phyloP scores from a whole-genome alignment of 1,284 basidiomycete species.

The Moniliophthora roreri region DNA sequence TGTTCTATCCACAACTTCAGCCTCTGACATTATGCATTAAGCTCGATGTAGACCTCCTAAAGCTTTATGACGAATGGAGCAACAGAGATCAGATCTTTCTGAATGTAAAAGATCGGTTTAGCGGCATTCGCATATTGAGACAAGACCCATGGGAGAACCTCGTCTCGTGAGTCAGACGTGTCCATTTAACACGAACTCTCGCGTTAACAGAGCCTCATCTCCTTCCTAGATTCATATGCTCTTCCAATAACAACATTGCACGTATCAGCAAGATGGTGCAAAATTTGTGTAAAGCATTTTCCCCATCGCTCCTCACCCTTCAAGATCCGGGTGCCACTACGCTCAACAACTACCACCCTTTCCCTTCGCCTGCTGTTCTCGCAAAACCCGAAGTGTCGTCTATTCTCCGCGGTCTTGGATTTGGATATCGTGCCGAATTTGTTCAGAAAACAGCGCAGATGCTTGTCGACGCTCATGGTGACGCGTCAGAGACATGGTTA shows the following conservation, averaged over 20 bases:
- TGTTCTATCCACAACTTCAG: neutral
- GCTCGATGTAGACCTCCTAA: conserved; percentile 73
- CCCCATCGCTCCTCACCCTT: conserved; percentile 59
- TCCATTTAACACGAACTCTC: neutral
- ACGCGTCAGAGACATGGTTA: conserved; percentile 63
- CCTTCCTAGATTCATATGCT: conserved; percentile 87
- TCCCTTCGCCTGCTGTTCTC: conserved; percentile 77
- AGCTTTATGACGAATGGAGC: conserved; percentile 82
- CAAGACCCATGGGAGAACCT: conserved; percentile 98
- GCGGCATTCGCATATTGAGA: conserved; percentile 73
- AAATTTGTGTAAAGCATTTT: conserved; percentile 69
- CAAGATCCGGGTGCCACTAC: conserved; percentile 38
- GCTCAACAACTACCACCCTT: conserved; percentile 69
- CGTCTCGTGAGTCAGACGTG: conserved; percentile 68
- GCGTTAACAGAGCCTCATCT: conserved; percentile 5
- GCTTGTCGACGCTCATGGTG: conserved; percentile 63
- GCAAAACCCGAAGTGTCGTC: conserved; percentile 61
- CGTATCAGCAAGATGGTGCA: conserved; percentile 92
- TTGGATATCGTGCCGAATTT: conserved; percentile 94
- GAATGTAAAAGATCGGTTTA: conserved; percentile 58
- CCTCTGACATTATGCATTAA: neutral
- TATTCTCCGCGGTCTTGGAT: conserved; percentile 80
- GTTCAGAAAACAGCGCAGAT: conserved; percentile 83
- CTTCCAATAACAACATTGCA: conserved; percentile 95
- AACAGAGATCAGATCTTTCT: conserved; percentile 76